Percentiles rank a stretch among this genome's conserved stretches.
phyloP scores from a whole-genome alignment of 2,329 filamentous ascomycete genomes.

The Alternaria angustiovoidea region DNA sequence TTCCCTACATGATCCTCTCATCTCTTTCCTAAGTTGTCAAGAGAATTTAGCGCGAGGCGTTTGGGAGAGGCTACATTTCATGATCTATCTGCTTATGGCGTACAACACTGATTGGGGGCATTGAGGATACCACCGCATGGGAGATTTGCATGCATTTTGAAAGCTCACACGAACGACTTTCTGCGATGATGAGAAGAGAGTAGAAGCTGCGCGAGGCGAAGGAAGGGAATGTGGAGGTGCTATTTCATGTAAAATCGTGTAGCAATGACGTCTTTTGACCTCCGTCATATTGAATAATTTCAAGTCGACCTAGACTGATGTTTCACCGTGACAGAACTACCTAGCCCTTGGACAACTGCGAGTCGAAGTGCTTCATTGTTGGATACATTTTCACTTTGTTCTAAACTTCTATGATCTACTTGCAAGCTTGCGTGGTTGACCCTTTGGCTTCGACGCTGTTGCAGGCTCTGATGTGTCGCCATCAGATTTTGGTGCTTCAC shows the following conservation, averaged over 20 bases:
- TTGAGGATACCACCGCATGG: constrained; percentile 31
- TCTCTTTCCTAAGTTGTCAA: constrained; percentile 20
- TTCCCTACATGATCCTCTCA: constrained; percentile 8
- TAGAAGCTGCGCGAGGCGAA: not conserved
- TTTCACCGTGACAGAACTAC: not conserved
- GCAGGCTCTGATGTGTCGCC: not conserved
- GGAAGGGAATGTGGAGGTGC: not conserved
- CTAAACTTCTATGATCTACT: not conserved
- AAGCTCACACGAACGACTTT: not conserved
- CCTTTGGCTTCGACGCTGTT: constrained; percentile 5
- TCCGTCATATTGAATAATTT: not conserved
- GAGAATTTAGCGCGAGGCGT: constrained; percentile 34
- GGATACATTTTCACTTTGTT: not conserved
- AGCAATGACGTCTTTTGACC: not conserved
- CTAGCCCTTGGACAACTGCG: not conserved
- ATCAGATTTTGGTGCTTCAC: not conserved
- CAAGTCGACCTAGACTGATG: not conserved
- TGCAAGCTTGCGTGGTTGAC: constrained; percentile 23
- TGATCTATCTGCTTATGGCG: constrained; percentile 25
- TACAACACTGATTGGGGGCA: constrained; percentile 8
- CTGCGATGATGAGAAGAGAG: not conserved
- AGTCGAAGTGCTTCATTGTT: not conserved
- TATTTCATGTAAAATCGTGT: constrained; percentile 2
- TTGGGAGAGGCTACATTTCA: constrained; percentile 17
- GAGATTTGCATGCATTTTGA: constrained; percentile 12